phyloP scores from a whole-genome alignment of 164 flowering plant species.

The Taxillus chinensis region DNA sequence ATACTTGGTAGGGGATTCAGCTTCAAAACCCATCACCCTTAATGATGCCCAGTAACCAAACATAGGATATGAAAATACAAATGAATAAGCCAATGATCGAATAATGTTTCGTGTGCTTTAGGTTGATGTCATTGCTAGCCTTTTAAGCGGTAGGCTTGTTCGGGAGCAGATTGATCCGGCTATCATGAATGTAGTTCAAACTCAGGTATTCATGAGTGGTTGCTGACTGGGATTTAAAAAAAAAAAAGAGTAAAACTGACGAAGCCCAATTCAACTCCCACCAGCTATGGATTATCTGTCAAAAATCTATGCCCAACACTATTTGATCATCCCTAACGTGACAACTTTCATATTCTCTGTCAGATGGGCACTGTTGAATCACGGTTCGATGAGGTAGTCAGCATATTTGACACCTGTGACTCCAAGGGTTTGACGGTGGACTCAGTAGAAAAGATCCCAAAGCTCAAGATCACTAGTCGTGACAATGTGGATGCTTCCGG shows the following conservation, averaged over 20 bases:
- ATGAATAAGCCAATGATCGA: too few species aligned
- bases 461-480: slow-evolving; percentile 40
- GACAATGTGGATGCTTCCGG: slow-evolving; percentile 65
- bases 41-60: too few species aligned
- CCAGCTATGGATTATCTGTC: too few species aligned
- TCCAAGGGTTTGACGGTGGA: slow-evolving; percentile 64
- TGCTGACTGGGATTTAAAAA: too few species aligned
- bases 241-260: too few species aligned
- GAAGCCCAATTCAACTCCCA: too few species aligned
- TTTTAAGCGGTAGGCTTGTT: slow-evolving; percentile 82
- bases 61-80: too few species aligned
- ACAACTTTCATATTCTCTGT: slow-evolving; percentile 5
- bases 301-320: too few species aligned
- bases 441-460: slow-evolving; percentile 69
- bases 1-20: slow-evolving; percentile 47
- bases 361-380: slow-evolving; percentile 82
- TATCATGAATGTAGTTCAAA: slow-evolving; percentile 84
- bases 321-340: background rate
- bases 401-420: slow-evolving; percentile 63
- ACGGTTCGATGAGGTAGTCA: slow-evolving; percentile 49
- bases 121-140: slow-evolving; percentile 86
- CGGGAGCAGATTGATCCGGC: slow-evolving; percentile 88
- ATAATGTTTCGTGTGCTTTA: slow-evolving; percentile 7
- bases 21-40: background rate
- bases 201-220: slow-evolving; percentile 47